These are phyloP conservation scores for Rhododendron mucronatum DNA, from an alignment of 148 eudicot species.

Conservation along the genomic window DNA sequence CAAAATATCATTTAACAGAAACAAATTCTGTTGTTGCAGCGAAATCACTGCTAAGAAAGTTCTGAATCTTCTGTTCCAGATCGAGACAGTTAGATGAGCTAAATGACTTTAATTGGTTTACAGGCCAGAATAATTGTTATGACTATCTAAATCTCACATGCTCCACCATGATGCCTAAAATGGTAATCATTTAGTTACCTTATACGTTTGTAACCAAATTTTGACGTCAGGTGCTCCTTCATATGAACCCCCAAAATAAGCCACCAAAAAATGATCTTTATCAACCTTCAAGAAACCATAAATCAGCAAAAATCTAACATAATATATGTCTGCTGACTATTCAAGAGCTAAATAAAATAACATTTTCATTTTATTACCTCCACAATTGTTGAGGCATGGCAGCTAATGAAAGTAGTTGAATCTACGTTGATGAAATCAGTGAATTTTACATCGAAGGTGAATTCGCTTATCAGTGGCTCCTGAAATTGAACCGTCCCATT, in stretches of 20 bases:
- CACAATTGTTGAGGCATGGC: constrained; percentile 94
- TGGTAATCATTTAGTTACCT: constrained; percentile 32
- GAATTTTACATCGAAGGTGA: constrained; percentile 60
- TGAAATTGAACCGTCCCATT: constrained; percentile 14
- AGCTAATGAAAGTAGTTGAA: constrained; percentile 61
- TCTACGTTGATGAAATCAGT: constrained; percentile 43
- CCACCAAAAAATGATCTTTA: constrained; percentile 72
- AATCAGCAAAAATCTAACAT: not conserved
- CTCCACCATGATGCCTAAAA: not conserved
- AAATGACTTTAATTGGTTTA: not conserved
- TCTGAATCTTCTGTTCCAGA: not conserved
- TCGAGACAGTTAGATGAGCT: not conserved
- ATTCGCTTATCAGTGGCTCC: constrained; percentile 39
- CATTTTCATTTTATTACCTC: constrained; percentile 43
- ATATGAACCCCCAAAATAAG: constrained; percentile 86
- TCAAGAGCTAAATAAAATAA: not conserved
- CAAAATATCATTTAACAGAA: not conserved
- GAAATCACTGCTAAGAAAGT: not conserved
- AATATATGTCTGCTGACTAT: not conserved
- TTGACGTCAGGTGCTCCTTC: constrained; percentile 93
- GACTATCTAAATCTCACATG: not conserved
- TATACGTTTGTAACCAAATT: constrained; percentile 80
- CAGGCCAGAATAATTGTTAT: not conserved
- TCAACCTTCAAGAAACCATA: constrained; percentile 43
- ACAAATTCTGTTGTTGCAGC: not conserved